A percentile compares a stretch with the other conserved stretches of the same genome.
Conservation (phyloP, 1,284 basidiomycete genomes). For the Puccinia hordei region DNA sequence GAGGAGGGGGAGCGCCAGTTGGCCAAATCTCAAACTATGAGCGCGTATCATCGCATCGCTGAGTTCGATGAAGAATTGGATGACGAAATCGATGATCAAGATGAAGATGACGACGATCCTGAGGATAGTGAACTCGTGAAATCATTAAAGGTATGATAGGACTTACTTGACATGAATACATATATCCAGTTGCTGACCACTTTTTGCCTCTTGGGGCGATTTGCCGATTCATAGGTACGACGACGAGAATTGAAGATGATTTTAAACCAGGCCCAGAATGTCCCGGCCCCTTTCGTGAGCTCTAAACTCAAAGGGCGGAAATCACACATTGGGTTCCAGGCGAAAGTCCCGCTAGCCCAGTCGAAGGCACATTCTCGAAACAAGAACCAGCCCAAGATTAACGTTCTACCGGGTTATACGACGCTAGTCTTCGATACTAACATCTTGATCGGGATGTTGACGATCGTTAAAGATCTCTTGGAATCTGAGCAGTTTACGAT, state of each 20-base stretch:
- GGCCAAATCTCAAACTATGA: constrained; percentile 13
- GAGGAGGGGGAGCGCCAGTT: constrained; percentile 31
- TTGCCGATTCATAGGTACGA: constrained; percentile 19
- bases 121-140: constrained; percentile 73
- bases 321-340: constrained; percentile 27
- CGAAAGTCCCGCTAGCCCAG: constrained; percentile 17
- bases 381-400: constrained; percentile 58
- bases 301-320: background rate
- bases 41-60: constrained; percentile 40
- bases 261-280: constrained; percentile 36
- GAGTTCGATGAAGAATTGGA: constrained; percentile 58
- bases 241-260: constrained; percentile 56
- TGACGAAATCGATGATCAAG: constrained; percentile 53
- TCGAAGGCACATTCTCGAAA: constrained; percentile 59
- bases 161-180: constrained; percentile 1
- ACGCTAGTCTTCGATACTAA: constrained; percentile 92
- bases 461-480: constrained; percentile 72
- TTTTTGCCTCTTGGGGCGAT: background rate
- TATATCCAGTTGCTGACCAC: constrained; percentile 62
- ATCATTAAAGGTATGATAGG: constrained; percentile 69
- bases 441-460: constrained; percentile 78
- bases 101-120: constrained; percentile 66
- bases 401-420: constrained; percentile 80
- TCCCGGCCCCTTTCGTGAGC: constrained; percentile 31
- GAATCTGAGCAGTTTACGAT: constrained; percentile 83